Evolutionary conservation across 2,329 filamentous ascomycete species (phyloP).

Genomic region (Colletotrichum spaethianum): DNA sequence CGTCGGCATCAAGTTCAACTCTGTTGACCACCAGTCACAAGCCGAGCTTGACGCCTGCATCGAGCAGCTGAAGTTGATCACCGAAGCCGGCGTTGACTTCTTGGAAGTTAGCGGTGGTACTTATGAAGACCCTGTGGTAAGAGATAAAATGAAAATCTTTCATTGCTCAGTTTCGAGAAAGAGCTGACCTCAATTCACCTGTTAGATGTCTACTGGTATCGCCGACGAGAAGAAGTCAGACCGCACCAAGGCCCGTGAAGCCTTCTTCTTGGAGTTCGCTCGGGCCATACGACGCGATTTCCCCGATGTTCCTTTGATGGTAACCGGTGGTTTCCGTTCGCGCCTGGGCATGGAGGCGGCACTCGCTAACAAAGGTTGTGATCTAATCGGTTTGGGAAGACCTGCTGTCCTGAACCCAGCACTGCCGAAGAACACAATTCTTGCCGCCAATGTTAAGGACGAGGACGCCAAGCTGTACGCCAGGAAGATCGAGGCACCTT

Average conservation of each 20-base stretch:
- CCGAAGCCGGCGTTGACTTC: constrained; percentile 71
- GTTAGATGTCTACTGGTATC: constrained; percentile 20
- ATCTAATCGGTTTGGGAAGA: constrained; percentile 57
- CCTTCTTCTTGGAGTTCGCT: constrained; percentile 79
- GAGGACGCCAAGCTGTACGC: constrained; percentile 51
- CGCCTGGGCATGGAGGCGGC: constrained; percentile 58
- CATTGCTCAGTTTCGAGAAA: constrained; percentile 50
- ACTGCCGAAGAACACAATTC: constrained; percentile 53
- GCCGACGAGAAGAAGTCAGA: constrained; percentile 50
- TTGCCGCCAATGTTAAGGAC: constrained; percentile 53
- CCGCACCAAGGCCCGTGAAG: constrained; percentile 70
- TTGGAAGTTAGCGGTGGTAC: constrained; percentile 77
- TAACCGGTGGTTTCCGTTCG: constrained; percentile 75
- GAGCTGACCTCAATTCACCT: constrained; percentile 14
- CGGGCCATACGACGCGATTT: constrained; percentile 62
- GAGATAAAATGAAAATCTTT: constrained; percentile 14
- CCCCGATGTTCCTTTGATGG: constrained; percentile 63
- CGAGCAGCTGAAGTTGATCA: constrained; percentile 69
- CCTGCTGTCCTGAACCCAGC: constrained; percentile 56
- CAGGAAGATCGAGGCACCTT: constrained; percentile 45
- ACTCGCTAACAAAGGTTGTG: constrained; percentile 54
- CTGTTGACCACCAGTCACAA: constrained; percentile 67
- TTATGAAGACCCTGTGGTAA: constrained; percentile 67
- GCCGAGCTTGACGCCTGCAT: constrained; percentile 66
- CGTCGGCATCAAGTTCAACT: constrained; percentile 70